Evolutionary conservation across 306 rosid genomes (phyloP), one percentile per base, ranked within the genome.

Genomic region (Hippophae rhamnoides): DNA sequence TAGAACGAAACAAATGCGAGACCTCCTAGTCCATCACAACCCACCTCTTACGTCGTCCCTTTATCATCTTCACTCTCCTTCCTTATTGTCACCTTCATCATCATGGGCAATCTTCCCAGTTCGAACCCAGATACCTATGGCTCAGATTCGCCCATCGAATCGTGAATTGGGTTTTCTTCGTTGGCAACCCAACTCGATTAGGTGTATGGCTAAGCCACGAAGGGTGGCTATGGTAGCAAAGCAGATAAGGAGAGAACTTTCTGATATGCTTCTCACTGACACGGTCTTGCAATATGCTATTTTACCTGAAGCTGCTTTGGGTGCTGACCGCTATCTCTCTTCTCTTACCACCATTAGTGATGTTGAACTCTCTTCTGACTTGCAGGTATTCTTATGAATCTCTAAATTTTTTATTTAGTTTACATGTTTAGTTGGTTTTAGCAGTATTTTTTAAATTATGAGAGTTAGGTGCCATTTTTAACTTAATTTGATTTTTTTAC

Each of bases 221-320:
- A 75, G 99, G 76, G 93, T 92, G 53, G 86, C 88, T 74, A 92
- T 92, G 96, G 99, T 92, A 74, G 86, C 95, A 2, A 84, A 86
- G 70, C 96, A 92, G 86, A 92, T 92, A 23, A 60, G 60, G 69
- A 82, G 96, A 76, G 99, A 92, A 70, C 79, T 92, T 54, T 88
- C 98, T 52, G 85, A 87, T 7, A 92, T 92, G 99, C 96, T 92
- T 5, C 72, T 83, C 13, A 83, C 92, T 1, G 99, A 92, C 61
- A 83, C 69, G 43, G 89, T 86, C 3, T 75, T 92, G 81, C 90
- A 78, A 69, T 78, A 59, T 42, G 97, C 87, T 8, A 64, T 92
- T 68, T 82, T 87, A 43, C 98, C 95, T 1, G 98, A 92, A 76
- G 89, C 90, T 68, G 79, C 98, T 69, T 70, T 87, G 50, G 98